phyloP scores from a whole-genome alignment of 2,329 filamentous ascomycete species.

The Fusarium camptoceras region DNA sequence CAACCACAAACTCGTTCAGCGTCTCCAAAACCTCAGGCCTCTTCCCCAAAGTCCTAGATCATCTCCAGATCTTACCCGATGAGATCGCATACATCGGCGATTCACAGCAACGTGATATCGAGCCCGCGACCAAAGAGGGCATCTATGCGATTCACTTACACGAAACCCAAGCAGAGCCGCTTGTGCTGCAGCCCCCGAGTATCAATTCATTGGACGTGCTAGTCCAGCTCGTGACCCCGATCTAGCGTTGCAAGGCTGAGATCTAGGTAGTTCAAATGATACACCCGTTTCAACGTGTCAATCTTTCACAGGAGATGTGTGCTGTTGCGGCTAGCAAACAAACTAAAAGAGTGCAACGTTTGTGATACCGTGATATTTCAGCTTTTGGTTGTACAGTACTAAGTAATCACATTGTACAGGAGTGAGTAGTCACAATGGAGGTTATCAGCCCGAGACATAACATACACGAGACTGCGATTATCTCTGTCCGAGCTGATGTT shows the following conservation, averaged over 20 bases:
- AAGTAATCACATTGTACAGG: conserved; percentile 3
- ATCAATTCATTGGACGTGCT: conserved; percentile 33
- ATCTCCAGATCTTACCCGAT: conserved; percentile 39
- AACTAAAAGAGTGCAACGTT: conserved; percentile 7
- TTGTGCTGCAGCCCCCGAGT: conserved; percentile 16
- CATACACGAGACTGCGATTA: neutral
- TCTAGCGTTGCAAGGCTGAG: conserved; percentile 21
- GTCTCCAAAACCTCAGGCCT: conserved; percentile 47
- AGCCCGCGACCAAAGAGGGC: conserved; percentile 44
- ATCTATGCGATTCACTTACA: conserved; percentile 48
- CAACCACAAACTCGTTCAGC: conserved; percentile 49
- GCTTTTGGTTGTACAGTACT: conserved; percentile 5
- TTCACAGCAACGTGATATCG: conserved; percentile 46
- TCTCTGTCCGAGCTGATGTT: neutral
- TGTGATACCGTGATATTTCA: conserved; percentile 15
- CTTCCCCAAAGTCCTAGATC: conserved; percentile 45
- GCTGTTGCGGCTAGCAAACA: conserved; percentile 24
- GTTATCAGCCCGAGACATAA: conserved; percentile 10
- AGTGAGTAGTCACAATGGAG: neutral
- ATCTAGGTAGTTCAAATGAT: conserved; percentile 13
- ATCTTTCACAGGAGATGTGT: conserved; percentile 22
- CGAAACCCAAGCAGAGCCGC: conserved; percentile 9
- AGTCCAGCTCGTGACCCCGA: conserved; percentile 7
- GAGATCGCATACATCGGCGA: conserved; percentile 50
- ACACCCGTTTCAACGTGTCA: conserved; percentile 30